Percentiles rank a stretch among this genome's conserved stretches.
Conservation (phyloP, 768 basidiomycete genomes). For the Xerocomus brunneocitrinus region DNA sequence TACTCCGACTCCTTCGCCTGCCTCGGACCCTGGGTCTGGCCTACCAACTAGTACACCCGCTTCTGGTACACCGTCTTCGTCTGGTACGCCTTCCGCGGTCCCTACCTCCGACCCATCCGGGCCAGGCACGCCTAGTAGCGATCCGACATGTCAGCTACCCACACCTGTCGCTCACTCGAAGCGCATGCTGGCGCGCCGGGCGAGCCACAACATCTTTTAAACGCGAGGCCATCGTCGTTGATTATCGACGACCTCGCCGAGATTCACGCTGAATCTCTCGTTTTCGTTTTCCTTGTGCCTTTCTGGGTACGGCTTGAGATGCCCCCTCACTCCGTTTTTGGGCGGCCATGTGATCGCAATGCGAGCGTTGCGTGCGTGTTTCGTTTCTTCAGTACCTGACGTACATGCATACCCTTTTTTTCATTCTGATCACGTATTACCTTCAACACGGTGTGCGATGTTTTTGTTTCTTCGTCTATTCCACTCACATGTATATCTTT, state of each 20-base stretch:
- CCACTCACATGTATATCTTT: neutral
- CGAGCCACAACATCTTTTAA: neutral
- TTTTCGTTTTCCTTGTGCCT: neutral
- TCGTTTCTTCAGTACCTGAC: neutral
- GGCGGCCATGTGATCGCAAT: neutral
- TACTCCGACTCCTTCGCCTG: neutral
- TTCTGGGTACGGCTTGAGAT: neutral
- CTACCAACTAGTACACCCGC: neutral
- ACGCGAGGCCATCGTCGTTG: neutral
- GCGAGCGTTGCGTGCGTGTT: neutral
- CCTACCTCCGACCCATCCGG: neutral
- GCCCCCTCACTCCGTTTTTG: neutral
- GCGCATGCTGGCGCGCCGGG: constrained; percentile 1
- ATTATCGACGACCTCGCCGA: neutral
- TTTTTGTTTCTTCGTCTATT: neutral
- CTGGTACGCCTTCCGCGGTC: neutral
- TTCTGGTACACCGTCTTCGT: no score
- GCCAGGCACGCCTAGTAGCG: neutral
- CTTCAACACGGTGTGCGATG: neutral
- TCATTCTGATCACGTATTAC: neutral
- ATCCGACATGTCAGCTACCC: neutral
- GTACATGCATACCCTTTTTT: neutral
- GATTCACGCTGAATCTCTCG: neutral
- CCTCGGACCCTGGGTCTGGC: neutral
- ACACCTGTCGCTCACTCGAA: neutral